Percentiles rank a stretch among this genome's conserved stretches.
Conservation (phyloP, 495 filamentous ascomycete genomes). For the Neurospora hispaniola region DNA sequence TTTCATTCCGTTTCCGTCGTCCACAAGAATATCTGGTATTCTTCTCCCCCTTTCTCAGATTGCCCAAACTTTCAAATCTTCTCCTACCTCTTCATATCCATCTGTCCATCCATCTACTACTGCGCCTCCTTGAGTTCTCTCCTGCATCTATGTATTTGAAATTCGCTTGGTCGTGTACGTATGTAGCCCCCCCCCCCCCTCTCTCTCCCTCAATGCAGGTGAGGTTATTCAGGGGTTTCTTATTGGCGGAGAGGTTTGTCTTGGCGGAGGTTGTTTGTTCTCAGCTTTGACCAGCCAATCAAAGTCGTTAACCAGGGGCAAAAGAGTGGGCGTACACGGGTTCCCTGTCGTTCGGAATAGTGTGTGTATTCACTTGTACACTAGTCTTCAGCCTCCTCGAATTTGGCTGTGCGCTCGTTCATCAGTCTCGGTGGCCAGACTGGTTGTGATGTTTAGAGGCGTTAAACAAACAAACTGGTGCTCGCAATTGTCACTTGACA, state of each 20-base stretch:
- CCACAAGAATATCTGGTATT: no score
- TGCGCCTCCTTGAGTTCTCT: no score
- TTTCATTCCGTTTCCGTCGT: background rate
- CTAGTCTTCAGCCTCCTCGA: background rate
- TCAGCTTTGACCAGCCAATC: background rate
- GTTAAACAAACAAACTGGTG: background rate
- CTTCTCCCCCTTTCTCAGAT: no score
- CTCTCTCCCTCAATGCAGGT: background rate
- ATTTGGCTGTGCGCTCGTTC: background rate
- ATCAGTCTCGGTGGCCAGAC: background rate
- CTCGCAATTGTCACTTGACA: background rate
- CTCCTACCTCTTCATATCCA: no score
- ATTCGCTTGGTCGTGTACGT: no score
- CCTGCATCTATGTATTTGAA: no score
- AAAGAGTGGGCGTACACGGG: background rate
- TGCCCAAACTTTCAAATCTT: no score
- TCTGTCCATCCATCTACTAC: no score
- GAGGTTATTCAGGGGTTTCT: background rate
- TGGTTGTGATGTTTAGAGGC: background rate
- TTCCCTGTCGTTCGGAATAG: background rate
- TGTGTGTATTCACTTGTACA: background rate
- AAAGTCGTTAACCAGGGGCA: background rate
- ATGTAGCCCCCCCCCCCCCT: no score
- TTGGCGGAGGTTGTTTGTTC: background rate
- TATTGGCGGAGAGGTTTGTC: background rate